phyloP scores from a whole-genome alignment of 768 basidiomycete genomes.

The Daedaleopsis sinensis region DNA sequence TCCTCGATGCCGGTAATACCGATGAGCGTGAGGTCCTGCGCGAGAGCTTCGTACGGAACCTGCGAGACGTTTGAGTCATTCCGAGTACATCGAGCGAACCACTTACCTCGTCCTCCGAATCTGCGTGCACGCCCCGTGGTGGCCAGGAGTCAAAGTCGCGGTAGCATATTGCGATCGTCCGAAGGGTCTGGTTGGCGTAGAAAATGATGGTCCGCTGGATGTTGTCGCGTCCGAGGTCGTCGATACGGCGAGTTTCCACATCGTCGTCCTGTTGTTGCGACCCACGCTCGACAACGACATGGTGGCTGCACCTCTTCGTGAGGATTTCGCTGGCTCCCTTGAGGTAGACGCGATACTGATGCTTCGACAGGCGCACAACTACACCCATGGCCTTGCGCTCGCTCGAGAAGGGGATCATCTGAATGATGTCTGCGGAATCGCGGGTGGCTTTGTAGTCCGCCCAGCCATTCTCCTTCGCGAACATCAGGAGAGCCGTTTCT shows the following conservation, averaged over 20 bases:
- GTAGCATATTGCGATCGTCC: constrained; percentile 95
- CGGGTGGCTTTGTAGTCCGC: constrained; percentile 67
- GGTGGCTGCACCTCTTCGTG: constrained; percentile 69
- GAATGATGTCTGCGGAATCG: constrained; percentile 61
- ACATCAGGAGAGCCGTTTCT: constrained; percentile 86
- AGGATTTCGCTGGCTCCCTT: constrained; percentile 97
- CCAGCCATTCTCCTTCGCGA: constrained; percentile 85
- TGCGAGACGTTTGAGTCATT: constrained; percentile 26
- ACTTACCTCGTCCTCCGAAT: constrained; percentile 58
- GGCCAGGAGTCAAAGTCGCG: constrained; percentile 89
- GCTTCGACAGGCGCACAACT: constrained; percentile 63
- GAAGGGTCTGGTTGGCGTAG: constrained; percentile 94
- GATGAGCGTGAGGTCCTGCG: constrained; percentile 78
- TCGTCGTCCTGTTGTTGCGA: constrained; percentile 28
- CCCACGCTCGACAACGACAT: constrained; percentile 68
- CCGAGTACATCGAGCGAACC: neutral
- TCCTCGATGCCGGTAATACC: constrained; percentile 96
- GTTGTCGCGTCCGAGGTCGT: constrained; percentile 72
- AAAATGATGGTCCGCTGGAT: constrained; percentile 94
- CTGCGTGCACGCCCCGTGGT: constrained; percentile 47
- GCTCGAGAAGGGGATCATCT: constrained; percentile 94
- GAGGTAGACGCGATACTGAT: constrained; percentile 69
- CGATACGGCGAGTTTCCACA: constrained; percentile 65
- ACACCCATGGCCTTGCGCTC: constrained; percentile 95
- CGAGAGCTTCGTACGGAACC: constrained; percentile 73